Base-by-base conservation (phyloP, 192 early-diverging fungal species). In the Chytriomyces hyalinus region DNA sequence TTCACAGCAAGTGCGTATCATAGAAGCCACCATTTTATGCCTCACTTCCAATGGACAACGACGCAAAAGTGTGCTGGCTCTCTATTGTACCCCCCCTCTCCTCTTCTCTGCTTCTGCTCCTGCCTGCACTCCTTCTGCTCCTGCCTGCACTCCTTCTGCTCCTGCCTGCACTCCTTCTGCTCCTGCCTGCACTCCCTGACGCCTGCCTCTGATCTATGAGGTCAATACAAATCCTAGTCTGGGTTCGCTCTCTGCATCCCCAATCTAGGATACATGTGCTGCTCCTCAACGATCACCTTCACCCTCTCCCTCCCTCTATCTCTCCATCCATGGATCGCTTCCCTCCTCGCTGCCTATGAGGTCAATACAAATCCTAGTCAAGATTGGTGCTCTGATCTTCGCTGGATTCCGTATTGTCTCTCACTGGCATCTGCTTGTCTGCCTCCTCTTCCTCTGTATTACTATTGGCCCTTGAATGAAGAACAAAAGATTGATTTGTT, bases 281-380 rank as follows among this genome's bases (percentile, higher is more conserved):
- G 63, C 24, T 65, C 63, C 17, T 26, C 63, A 26, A 20, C 26
- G 24, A 26, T 26, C 63, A 11, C 26, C 63, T 11, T 65, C 6
- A 26, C 24, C 24, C 24, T 3, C 15, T 43, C 24, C 63, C 63
- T 65, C 63, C 36, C 24, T 43, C 63, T 4, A 2, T 15, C 24
- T 22, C 6, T 26, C 26, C 63, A 3, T 15, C 24, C 13, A 13
- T 2, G 3, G 20, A 28, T 60, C 4, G 57, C 63, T 4, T 1
- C 5, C 36, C 1, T 22, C 63, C 63, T 65, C 63, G 13, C 20
- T 65, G 63, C 63, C 24, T 65, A 65, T 65, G 63, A 65, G 63
- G 63, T 65, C 63, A 65, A 65, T 65, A 65, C 63, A 65, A 65
- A 65, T 65, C 63, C 63, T 65, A 43, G 63, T 43, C 63, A 65